Evolutionary conservation across 352 stramenopile species (phyloP).

Genomic region (Phytophthora pluvialis): DNA sequence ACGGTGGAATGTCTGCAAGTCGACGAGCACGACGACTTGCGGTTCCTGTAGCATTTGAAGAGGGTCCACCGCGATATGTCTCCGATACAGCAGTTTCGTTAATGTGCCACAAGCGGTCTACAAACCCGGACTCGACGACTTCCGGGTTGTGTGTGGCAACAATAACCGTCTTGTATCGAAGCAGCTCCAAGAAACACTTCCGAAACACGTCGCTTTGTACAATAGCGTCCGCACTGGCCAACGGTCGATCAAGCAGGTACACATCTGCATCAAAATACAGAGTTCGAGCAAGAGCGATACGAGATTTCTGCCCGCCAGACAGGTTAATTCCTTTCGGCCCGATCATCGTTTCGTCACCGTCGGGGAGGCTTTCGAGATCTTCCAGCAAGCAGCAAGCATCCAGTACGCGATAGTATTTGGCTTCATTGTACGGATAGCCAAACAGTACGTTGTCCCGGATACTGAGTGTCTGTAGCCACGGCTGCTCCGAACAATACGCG

Average conservation of each 20-base stretch:
- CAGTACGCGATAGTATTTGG: constrained; percentile 52
- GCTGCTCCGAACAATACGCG: constrained; percentile 86
- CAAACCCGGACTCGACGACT: constrained; percentile 47
- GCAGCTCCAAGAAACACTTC: constrained; percentile 46
- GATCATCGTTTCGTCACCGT: constrained; percentile 46
- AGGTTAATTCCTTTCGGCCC: constrained; percentile 41
- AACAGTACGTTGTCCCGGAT: constrained; percentile 96
- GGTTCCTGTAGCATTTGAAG: neutral
- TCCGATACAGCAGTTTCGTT: constrained; percentile 32
- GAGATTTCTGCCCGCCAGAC: constrained; percentile 42
- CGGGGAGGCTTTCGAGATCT: constrained; percentile 44
- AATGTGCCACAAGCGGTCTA: constrained; percentile 42
- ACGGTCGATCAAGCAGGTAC: constrained; percentile 44
- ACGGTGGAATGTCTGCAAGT: constrained; percentile 42
- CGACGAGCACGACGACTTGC: constrained; percentile 36
- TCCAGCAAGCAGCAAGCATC: constrained; percentile 56
- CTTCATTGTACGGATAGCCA: constrained; percentile 57
- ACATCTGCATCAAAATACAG: constrained; percentile 48
- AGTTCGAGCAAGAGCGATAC: constrained; percentile 47
- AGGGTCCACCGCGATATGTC: constrained; percentile 16
- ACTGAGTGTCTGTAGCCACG: constrained; percentile 95
- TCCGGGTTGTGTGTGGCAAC: constrained; percentile 93
- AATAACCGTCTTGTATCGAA: constrained; percentile 66
- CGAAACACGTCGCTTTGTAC: constrained; percentile 55
- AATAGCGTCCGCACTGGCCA: constrained; percentile 42